Conservation (phyloP, 2,329 filamentous ascomycete species). For the Knoxdaviesia proteae region DNA sequence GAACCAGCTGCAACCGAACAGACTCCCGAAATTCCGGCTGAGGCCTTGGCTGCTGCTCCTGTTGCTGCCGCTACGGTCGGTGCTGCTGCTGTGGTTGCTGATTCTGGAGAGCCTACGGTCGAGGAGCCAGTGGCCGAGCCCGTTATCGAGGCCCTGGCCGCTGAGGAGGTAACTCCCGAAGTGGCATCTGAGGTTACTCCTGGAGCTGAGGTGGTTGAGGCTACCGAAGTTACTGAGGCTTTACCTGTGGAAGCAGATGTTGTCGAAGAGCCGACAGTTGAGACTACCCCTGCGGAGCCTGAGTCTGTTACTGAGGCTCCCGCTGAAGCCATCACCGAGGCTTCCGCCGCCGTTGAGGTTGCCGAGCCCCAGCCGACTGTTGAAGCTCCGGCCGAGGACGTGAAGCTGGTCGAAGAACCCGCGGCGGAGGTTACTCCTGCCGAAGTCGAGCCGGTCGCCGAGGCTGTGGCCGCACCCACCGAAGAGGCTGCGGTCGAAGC, state of each 20-base stretch:
- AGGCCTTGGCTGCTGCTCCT: background rate
- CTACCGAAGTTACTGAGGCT: background rate
- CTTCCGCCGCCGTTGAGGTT: background rate
- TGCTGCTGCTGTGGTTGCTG: background rate
- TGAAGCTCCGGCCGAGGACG: background rate
- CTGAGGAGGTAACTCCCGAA: background rate
- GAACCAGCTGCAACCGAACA: slow-evolving; percentile 1
- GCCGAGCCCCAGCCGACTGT: background rate
- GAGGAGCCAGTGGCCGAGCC: background rate
- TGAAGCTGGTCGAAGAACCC: background rate
- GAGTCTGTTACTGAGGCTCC: background rate
- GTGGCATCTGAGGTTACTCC: background rate
- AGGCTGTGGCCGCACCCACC: background rate
- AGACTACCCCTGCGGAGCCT: background rate
- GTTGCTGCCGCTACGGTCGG: background rate
- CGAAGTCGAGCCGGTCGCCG: background rate
- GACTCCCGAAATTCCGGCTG: background rate
- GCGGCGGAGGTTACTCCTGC: background rate
- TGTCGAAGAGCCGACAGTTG: background rate
- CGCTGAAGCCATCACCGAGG: background rate
- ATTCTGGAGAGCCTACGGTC: background rate
- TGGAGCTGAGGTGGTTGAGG: background rate
- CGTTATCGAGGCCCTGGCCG: background rate
- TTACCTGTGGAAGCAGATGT: background rate
- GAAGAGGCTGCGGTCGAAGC: background rate